A percentile compares a stretch with the other conserved stretches of the same genome.
Evolutionary conservation across 1,284 basidiomycete species (phyloP).

Genomic region (Microbotryomycetes sp.): DNA sequence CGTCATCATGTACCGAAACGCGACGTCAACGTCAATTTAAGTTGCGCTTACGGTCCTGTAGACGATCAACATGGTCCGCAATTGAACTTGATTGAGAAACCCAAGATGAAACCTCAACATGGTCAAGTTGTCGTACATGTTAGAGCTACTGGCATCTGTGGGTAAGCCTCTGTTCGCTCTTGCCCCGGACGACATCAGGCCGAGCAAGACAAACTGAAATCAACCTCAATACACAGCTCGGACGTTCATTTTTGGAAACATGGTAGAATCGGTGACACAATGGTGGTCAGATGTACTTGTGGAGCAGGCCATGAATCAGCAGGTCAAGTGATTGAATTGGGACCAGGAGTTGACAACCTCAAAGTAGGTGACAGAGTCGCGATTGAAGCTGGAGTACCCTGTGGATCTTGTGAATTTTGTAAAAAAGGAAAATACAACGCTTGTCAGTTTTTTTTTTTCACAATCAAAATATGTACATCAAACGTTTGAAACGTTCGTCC

Average conservation of each 20-base stretch:
- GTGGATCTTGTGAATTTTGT: constrained; percentile 49
- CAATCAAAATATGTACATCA: not conserved
- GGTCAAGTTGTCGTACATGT: constrained; percentile 47
- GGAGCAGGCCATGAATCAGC: constrained; percentile 32
- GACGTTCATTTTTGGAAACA: constrained; percentile 53
- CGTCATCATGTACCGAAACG: not conserved
- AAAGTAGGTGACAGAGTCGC: constrained; percentile 47
- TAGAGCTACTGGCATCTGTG: constrained; percentile 47
- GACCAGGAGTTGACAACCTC: constrained; percentile 43
- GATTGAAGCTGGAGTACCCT: constrained; percentile 51
- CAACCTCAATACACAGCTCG: constrained; percentile 36
- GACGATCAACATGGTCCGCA: too few species aligned
- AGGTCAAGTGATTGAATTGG: constrained; percentile 47
- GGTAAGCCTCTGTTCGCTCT: constrained; percentile 26
- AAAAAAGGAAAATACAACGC: constrained; percentile 50
- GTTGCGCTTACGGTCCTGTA: constrained; percentile 45
- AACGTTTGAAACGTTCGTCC: too few species aligned
- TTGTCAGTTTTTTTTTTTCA: constrained; percentile 31
- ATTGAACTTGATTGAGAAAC: constrained; percentile 45
- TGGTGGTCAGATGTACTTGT: constrained; percentile 12
- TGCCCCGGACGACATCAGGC: not conserved
- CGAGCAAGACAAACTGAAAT: not conserved
- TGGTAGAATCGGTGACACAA: constrained; percentile 42
- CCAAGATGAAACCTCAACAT: constrained; percentile 39
- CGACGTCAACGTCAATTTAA: constrained; percentile 33